Base-by-base conservation (phyloP, 2,329 filamentous ascomycete species). In the Alternaria hordeiaustralica region DNA sequence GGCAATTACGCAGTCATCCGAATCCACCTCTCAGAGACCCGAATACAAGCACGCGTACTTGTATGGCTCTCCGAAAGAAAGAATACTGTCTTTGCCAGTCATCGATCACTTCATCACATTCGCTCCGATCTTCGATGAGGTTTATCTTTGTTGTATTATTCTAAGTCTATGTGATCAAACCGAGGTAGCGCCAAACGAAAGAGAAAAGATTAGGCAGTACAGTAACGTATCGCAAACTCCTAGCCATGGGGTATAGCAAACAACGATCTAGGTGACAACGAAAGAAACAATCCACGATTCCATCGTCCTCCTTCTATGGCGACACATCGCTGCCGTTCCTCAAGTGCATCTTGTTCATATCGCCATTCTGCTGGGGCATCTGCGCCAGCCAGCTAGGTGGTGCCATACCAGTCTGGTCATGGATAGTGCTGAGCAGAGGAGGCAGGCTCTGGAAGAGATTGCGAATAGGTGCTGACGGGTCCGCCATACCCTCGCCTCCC, bases 371-470 rank as follows among this genome's bases (percentile, higher is more conserved):
- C 49, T 69, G 69, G 8, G 85, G 84, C 84, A 88, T 85, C 71
- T 86, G 82, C 60, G 84, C 84, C 70, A 88, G 68, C 93, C 93
- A 96, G 72, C 87, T 87, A 1, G 93, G 93, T 7, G 94, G 88
- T 1, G 87, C 86, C 73, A 96, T 94, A 0, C 93, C 93, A 0
- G 93, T 96, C 84, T 97, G 93, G 64, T 96, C 93, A 71, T 96
- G 90, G 74, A 97, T 95, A 0, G 93, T 96, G 10, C 87, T 89
- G 82, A 96, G 89, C 20, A 96, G 84, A 6, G 93, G 93, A 36
- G 93, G 93, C 65, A 96, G 83, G 77, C 89, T 91, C 84, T 96
- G 93, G 82, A 96, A 94, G 41, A 96, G 86, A 71, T 95, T 94
- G 68, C 92, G 86, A 81, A 96, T 90, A 5, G 90, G 86, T 2